phyloP scores from a whole-genome alignment of 371 early-diverging fungal genomes.

The Lichtheimia ramosa region DNA sequence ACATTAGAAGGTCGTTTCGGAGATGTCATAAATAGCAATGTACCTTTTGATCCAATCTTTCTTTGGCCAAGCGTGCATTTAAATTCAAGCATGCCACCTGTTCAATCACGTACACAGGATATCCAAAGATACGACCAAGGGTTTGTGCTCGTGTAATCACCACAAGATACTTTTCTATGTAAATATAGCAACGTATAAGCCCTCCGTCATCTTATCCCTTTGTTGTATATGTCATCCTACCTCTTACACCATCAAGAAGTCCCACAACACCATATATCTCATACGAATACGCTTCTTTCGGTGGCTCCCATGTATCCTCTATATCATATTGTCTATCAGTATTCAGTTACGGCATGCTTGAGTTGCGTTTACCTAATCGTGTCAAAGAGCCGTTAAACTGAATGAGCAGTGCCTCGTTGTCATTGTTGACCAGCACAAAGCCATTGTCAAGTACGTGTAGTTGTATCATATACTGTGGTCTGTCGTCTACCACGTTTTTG shows the following conservation, averaged over 20 bases:
- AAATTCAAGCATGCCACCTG: conserved; percentile 47
- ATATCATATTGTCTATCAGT: not conserved
- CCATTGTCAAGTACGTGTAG: conserved; percentile 1
- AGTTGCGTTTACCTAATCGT: no score
- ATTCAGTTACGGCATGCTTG: no score
- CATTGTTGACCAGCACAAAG: not conserved
- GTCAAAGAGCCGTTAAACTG: not conserved
- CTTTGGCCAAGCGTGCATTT: conserved; percentile 25
- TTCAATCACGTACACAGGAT: conserved; percentile 46
- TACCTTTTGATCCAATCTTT: conserved; percentile 20
- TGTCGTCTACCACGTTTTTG: no score
- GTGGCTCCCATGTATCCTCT: not conserved
- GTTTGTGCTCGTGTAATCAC: conserved; percentile 45
- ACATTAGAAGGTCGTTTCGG: not conserved
- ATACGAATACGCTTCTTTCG: not conserved
- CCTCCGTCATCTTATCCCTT: no score
- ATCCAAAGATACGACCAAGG: conserved; percentile 46
- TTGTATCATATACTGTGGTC: not conserved
- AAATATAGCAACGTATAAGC: not conserved
- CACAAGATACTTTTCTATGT: conserved; percentile 38
- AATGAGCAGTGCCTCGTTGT: conserved; percentile 1
- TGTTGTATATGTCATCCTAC: not conserved
- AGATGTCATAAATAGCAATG: not conserved
- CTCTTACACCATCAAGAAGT: not conserved
- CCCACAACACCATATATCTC: not conserved